Evolutionary conservation across 495 filamentous ascomycete species (phyloP), one percentile per base, ranked within the genome.

Genomic region (Aspergillus panamensis): DNA sequence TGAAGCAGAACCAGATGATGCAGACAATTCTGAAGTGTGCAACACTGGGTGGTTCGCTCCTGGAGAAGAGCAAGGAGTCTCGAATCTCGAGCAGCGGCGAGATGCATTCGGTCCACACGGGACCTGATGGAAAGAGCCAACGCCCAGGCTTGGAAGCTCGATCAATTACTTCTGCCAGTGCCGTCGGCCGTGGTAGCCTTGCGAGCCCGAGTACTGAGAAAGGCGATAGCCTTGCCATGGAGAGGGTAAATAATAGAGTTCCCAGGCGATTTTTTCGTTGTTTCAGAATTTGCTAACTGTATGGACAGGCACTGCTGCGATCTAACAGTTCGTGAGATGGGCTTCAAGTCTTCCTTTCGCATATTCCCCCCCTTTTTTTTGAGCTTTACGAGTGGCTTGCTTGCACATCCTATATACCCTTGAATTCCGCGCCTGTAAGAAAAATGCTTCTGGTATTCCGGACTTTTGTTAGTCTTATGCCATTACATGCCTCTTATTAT

Each of bases 1-100:
- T 99, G 55, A 96, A 97, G 72, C 93, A 96, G 69, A 97, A 96
- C 70, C 91, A 96, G 68, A 87, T 99, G 75, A 97, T 97, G 72
- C 95, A 99, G 71, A 97, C 94, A 6, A 99, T 99, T 55, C 79
- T 99, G 62, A 96, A 97, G 71, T 93, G 90, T 66, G 90, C 89
- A 12, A 97, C 93, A 3, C 84, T 97, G 29, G 93, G 94, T 59
- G 92, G 92, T 12, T 89, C 89, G 43, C 81, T 97, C 32, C 76
- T 96, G 56, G 91, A 96, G 55, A 82, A 82, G 67, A 82, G 81
- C 61, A 82, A 83, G 64, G 82, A 85, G 55, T 73, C 79, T 10
- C 75, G 82, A 47, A 73, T 82, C 20, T 82, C 81, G 7, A 77
- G 80, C 30, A 82, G 78, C 48, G 81, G 79, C 49, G 81, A 83